These are phyloP conservation scores for Cyclocybe cylindracea DNA, from an alignment of 768 basidiomycete species.

Conservation along the genomic window DNA sequence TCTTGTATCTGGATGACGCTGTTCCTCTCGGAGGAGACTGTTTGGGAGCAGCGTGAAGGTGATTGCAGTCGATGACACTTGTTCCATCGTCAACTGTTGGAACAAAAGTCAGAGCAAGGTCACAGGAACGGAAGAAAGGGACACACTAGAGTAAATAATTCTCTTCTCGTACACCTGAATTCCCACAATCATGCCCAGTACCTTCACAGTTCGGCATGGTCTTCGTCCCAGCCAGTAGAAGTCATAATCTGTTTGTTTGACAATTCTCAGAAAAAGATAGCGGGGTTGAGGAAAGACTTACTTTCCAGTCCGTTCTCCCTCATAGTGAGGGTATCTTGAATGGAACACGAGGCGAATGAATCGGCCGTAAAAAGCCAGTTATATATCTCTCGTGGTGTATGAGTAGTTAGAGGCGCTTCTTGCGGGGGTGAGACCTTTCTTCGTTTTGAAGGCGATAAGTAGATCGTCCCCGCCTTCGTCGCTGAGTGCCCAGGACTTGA, in stretches of 20 bases:
- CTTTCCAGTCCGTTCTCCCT: constrained; percentile 31
- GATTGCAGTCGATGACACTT: constrained; percentile 66
- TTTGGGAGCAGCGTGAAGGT: constrained; percentile 32
- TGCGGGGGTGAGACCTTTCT: constrained; percentile 5
- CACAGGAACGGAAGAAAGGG: not conserved
- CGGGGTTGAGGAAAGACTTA: constrained; percentile 20
- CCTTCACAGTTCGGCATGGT: constrained; percentile 63
- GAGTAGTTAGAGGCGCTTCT: not conserved
- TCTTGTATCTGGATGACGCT: constrained; percentile 11
- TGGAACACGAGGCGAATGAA: constrained; percentile 55
- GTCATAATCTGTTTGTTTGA: constrained; percentile 42
- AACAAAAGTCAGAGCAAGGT: not conserved
- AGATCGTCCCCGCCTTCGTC: constrained; percentile 2
- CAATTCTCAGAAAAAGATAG: constrained; percentile 2
- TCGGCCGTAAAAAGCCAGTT: constrained; percentile 61
- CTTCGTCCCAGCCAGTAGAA: constrained; percentile 73
- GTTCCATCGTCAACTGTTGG: constrained; percentile 76
- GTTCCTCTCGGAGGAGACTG: constrained; percentile 15
- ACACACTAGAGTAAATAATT: constrained; percentile 58
- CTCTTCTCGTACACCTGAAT: constrained; percentile 60
- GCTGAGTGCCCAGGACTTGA: constrained; percentile 7
- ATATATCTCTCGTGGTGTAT: constrained; percentile 34
- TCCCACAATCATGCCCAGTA: constrained; percentile 69
- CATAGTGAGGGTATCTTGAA: constrained; percentile 53
- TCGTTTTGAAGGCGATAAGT: constrained; percentile 23